A percentile compares a stretch with the other conserved stretches of the same genome.
phyloP scores from a whole-genome alignment of 2,329 filamentous ascomycete genomes.

The Fonsecaea pugnacius region DNA sequence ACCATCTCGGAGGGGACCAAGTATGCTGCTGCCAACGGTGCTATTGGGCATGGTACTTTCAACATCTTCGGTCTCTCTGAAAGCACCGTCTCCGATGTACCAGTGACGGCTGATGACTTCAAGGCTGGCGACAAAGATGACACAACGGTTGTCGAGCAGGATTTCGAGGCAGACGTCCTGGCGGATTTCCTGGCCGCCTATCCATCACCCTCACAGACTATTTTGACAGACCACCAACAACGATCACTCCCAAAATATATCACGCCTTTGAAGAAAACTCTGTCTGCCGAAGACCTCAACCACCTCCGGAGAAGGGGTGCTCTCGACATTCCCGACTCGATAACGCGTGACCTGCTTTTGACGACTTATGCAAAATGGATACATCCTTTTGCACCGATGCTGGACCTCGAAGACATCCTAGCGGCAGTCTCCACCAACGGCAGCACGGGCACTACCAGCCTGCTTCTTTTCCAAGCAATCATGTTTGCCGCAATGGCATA shows the following conservation, averaged over 20 bases:
- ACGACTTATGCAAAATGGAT: constrained; percentile 85
- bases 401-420: constrained; percentile 68
- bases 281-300: constrained; percentile 78
- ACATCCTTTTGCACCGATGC: constrained; percentile 88
- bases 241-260: constrained; percentile 69
- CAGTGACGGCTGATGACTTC: background rate
- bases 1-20: background rate
- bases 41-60: constrained; percentile 1
- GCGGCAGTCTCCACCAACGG: constrained; percentile 65
- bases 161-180: constrained; percentile 46
- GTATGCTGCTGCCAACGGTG: background rate
- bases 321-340: constrained; percentile 70
- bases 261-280: constrained; percentile 74
- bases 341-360: constrained; percentile 77
- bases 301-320: constrained; percentile 85
- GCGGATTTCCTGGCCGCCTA: constrained; percentile 49
- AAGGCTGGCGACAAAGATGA: constrained; percentile 44
- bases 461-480: constrained; percentile 88
- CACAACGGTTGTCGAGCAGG: too few relatives aligned
- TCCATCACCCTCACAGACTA: constrained; percentile 50
- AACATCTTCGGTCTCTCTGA: constrained; percentile 16
- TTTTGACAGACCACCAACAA: constrained; percentile 54
- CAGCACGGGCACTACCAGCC: constrained; percentile 72
- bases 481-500: constrained; percentile 93
- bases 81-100: background rate